Conservation (phyloP, 139 green algal species). For the Tetratostichococcus sp. region DNA sequence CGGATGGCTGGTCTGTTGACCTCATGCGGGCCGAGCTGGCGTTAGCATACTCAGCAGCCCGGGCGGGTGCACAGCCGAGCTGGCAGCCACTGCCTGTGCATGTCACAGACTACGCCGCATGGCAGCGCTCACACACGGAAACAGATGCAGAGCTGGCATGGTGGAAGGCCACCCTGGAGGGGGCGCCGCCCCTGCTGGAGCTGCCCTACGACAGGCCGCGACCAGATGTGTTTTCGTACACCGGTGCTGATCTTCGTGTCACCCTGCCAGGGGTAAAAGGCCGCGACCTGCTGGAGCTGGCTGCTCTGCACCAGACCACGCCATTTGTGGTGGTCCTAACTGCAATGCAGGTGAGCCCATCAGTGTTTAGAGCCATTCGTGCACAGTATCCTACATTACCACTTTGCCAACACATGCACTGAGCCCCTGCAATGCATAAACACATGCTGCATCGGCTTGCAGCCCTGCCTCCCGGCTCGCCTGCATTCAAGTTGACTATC, state of each 20-base stretch:
- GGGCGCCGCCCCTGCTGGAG: background rate
- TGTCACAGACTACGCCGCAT: conserved; percentile 1
- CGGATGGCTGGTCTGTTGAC: background rate
- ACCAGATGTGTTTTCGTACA: background rate
- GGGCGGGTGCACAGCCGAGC: background rate
- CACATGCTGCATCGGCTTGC: too few relatives aligned
- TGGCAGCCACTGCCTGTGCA: conserved; percentile 2
- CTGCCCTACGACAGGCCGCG: background rate
- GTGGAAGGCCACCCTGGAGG: background rate
- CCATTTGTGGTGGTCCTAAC: background rate
- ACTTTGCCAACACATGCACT: background rate
- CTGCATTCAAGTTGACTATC: background rate
- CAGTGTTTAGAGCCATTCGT: too few relatives aligned
- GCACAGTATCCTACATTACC: too few relatives aligned
- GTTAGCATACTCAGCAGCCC: background rate
- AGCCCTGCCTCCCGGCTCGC: too few relatives aligned
- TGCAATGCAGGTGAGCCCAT: background rate
- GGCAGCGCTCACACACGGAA: background rate
- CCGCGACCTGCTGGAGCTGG: background rate
- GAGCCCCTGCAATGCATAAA: too few relatives aligned
- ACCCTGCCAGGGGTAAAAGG: background rate
- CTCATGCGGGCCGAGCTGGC: conserved; percentile 4
- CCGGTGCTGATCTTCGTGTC: background rate
- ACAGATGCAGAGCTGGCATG: background rate
- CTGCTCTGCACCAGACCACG: background rate